These are phyloP conservation scores for Metarhizium album DNA, from an alignment of 2,329 filamentous ascomycete species.

Conservation along the genomic window DNA sequence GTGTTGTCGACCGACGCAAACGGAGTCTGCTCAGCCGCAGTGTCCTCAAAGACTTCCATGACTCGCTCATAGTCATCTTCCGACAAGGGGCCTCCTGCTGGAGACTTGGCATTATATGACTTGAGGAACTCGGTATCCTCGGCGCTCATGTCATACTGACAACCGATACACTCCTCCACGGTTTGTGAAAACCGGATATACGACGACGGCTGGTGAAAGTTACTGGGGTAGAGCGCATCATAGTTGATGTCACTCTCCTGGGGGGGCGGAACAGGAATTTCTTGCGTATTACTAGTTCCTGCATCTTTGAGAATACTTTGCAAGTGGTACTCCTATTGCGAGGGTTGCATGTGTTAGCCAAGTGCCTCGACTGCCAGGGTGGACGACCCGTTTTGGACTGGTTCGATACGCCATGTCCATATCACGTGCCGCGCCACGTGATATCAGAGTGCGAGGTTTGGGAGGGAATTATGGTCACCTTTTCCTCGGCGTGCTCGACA, in stretches of 20 bases:
- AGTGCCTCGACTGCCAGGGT: not conserved
- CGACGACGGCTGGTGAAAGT: constrained; percentile 74
- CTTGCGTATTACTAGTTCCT: constrained; percentile 45
- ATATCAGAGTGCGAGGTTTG: constrained; percentile 24
- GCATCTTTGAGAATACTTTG: constrained; percentile 62
- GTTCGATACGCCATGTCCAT: constrained; percentile 4
- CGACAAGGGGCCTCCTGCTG: constrained; percentile 54
- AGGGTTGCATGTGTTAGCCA: not conserved
- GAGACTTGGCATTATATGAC: constrained; percentile 68
- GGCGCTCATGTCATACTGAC: constrained; percentile 86
- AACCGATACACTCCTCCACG: constrained; percentile 87
- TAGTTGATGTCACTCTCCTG: constrained; percentile 63
- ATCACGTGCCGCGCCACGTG: constrained; percentile 41
- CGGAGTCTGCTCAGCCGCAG: constrained; percentile 70
- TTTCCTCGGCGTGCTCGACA: constrained; percentile 95
- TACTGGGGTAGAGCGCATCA: constrained; percentile 73
- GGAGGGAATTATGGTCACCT: constrained; percentile 54
- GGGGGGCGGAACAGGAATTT: constrained; percentile 56
- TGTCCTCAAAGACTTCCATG: constrained; percentile 92
- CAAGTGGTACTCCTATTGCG: constrained; percentile 77
- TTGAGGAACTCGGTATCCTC: constrained; percentile 83
- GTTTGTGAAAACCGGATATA: constrained; percentile 98
- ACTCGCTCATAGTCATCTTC: constrained; percentile 90
- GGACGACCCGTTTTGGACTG: not conserved
- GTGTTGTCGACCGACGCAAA: constrained; percentile 86